phyloP scores from a whole-genome alignment of 2,329 filamentous ascomycete genomes.

The Alternaria sp. region DNA sequence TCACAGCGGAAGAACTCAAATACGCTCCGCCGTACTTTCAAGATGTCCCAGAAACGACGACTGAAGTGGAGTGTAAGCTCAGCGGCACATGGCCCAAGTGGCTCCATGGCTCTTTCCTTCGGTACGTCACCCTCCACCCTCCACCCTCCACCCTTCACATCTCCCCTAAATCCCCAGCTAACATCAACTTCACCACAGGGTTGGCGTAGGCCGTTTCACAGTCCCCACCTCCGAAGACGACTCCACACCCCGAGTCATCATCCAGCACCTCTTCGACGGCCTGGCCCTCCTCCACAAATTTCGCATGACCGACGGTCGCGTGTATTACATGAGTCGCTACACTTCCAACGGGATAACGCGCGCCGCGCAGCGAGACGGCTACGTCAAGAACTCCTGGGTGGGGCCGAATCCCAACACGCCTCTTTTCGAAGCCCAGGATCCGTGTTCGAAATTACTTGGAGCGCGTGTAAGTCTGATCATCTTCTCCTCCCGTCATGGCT shows the following conservation, averaged over 20 bases:
- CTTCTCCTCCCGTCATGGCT: not conserved
- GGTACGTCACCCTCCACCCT: not conserved
- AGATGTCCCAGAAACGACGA: not conserved
- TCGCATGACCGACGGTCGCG: not conserved
- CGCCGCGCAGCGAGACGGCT: not conserved
- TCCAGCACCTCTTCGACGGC: constrained; percentile 1
- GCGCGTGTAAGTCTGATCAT: not conserved
- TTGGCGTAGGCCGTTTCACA: not conserved
- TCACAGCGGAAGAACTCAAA: not conserved
- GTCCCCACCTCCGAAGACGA: not conserved
- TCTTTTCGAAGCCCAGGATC: not conserved
- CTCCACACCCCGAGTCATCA: not conserved
- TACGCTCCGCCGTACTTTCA: constrained; percentile 2
- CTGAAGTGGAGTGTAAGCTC: not conserved
- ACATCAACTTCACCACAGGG: not conserved
- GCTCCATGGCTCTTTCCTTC: constrained; percentile 1
- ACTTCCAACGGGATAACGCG: not conserved
- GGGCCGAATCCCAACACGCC: not conserved
- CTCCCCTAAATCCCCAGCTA: not conserved
- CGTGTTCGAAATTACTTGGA: not conserved
- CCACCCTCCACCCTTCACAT: not conserved
- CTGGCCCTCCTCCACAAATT: not conserved
- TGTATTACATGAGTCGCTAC: constrained; percentile 1
- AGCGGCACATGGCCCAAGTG: not conserved
- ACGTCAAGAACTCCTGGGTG: not conserved